phyloP scores from a whole-genome alignment of 2,329 filamentous ascomycete species.

The Chaetoscypha palmicola region DNA sequence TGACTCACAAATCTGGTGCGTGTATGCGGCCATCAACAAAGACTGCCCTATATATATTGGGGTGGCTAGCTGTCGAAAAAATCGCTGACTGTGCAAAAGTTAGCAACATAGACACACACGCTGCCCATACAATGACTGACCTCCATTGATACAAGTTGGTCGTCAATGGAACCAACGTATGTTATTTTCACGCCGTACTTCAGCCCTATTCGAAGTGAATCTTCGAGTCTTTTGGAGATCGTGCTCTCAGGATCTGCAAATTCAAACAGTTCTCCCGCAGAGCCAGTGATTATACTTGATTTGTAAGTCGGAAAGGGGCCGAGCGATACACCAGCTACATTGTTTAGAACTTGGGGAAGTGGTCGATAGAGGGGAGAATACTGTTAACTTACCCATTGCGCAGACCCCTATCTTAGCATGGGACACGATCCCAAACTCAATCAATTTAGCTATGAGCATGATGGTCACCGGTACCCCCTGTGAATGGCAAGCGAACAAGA shows the following conservation, averaged over 20 bases:
- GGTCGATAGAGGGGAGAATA: too few species aligned
- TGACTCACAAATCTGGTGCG: constrained; percentile 71
- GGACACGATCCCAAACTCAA: constrained; percentile 79
- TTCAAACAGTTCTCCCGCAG: constrained; percentile 90
- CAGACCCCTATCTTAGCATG: constrained; percentile 77
- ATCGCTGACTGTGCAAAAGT: constrained; percentile 59
- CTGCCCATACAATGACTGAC: constrained; percentile 34
- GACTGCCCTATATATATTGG: constrained; percentile 90
- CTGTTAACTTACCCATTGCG: constrained; percentile 49
- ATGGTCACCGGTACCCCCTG: constrained; percentile 92
- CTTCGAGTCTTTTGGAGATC: constrained; percentile 75
- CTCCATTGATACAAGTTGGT: constrained; percentile 91
- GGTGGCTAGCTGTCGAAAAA: constrained; percentile 78
- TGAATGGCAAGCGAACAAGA: constrained; percentile 88
- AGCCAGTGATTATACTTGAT: constrained; percentile 80
- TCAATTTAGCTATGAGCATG: constrained; percentile 87
- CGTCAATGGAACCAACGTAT: constrained; percentile 91
- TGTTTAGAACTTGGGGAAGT: too few species aligned
- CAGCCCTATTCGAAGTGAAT: constrained; percentile 66
- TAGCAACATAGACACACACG: constrained; percentile 9
- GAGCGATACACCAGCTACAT: constrained; percentile 85
- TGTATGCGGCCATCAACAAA: constrained; percentile 92
- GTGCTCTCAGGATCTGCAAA: constrained; percentile 77
- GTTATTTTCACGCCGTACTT: constrained; percentile 75
- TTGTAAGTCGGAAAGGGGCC: constrained; percentile 92